phyloP scores from a whole-genome alignment of 78 protist species.

The Ministeria vibrans region DNA sequence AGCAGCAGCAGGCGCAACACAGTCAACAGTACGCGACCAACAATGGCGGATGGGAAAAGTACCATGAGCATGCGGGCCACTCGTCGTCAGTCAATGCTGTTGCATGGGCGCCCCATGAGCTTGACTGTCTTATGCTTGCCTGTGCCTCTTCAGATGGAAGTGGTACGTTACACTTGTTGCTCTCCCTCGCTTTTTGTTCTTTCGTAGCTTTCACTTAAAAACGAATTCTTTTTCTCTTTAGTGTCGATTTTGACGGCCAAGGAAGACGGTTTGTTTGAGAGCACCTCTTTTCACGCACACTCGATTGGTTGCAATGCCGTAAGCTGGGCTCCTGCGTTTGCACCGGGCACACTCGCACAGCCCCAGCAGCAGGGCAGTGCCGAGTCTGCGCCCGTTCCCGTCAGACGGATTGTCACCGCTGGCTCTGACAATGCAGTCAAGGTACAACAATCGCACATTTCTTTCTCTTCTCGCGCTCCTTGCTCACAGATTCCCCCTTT shows the following conservation, averaged over 20 bases:
- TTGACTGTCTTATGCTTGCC: slow-evolving; percentile 67
- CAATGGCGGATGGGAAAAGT: background rate
- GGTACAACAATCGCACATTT: slow-evolving; percentile 69
- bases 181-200: too few relatives aligned
- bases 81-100: slow-evolving; percentile 68
- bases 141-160: slow-evolving; percentile 84
- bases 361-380: background rate
- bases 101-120: slow-evolving; percentile 86
- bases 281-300: slow-evolving; percentile 15
- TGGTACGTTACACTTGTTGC: too few relatives aligned
- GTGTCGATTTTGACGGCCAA: slow-evolving; percentile 56
- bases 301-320: slow-evolving; percentile 77
- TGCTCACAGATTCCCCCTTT: background rate
- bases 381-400: background rate
- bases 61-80: slow-evolving; percentile 26
- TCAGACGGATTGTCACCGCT: slow-evolving; percentile 73
- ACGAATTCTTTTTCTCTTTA: too few relatives aligned
- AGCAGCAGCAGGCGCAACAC: too few relatives aligned
- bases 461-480: background rate
- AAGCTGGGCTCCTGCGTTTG: slow-evolving; percentile 78
- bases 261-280: slow-evolving; percentile 12
- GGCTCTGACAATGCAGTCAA: slow-evolving; percentile 88
- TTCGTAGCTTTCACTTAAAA: too few relatives aligned
- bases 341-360: slow-evolving; percentile 22
- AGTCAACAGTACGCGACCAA: background rate